Conservation (phyloP, 352 stramenopile genomes). For the Phytophthora hybrid region DNA sequence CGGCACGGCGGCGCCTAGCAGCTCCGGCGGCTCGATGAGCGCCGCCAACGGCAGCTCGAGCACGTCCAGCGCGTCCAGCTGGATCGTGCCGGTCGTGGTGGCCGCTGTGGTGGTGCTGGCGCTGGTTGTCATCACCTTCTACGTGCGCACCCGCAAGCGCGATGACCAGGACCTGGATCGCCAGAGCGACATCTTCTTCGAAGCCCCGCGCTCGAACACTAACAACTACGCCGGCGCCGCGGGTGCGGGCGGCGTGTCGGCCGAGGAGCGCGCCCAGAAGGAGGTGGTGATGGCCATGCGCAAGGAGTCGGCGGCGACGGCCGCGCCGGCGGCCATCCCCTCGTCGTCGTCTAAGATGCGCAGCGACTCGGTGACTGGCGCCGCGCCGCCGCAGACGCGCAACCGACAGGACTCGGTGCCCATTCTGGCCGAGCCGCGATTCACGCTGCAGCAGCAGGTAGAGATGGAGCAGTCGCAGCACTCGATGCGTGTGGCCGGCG, state of each 20-base stretch:
- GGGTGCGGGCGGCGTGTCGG: slow-evolving; percentile 22
- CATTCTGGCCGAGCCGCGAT: slow-evolving; percentile 43
- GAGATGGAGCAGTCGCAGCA: slow-evolving; percentile 39
- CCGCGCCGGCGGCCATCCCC: slow-evolving; percentile 28
- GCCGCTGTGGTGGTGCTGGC: slow-evolving; percentile 62
- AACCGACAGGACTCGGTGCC: slow-evolving; percentile 47
- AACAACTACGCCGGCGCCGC: slow-evolving; percentile 47
- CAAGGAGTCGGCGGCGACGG: slow-evolving; percentile 39
- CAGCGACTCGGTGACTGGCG: slow-evolving; percentile 46
- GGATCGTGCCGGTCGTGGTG: slow-evolving; percentile 70
- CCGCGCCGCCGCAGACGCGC: slow-evolving; percentile 27
- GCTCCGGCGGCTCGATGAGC: slow-evolving; percentile 26
- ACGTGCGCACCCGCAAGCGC: slow-evolving; percentile 55
- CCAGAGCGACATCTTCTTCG: slow-evolving; percentile 71
- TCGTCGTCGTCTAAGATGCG: slow-evolving; percentile 44
- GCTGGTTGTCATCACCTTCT: slow-evolving; percentile 66
- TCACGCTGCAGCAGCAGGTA: slow-evolving; percentile 54
- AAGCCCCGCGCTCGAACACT: slow-evolving; percentile 65
- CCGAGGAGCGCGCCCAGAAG: slow-evolving; percentile 37
- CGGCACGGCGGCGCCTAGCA: slow-evolving; percentile 49
- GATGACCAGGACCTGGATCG: slow-evolving; percentile 62
- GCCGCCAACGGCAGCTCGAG: slow-evolving; percentile 34
- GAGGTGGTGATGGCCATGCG: slow-evolving; percentile 38
- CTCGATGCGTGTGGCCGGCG: slow-evolving; percentile 29
- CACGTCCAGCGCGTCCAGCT: slow-evolving; percentile 44